Evolutionary conservation across 371 early-diverging fungal species (phyloP).

Genomic region (Mortierella sp.): DNA sequence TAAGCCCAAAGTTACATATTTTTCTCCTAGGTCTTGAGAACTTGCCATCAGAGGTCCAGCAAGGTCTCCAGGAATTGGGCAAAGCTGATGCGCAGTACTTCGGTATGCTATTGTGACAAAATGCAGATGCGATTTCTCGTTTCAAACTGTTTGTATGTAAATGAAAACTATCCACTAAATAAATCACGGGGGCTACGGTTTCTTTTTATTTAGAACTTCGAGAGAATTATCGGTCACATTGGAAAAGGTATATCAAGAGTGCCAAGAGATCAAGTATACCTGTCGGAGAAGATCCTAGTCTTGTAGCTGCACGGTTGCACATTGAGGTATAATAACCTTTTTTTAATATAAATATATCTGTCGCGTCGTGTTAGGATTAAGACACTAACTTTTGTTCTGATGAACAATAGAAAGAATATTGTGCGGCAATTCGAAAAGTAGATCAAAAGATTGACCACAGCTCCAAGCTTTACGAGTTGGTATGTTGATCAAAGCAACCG

Average conservation of each 20-base stretch:
- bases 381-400: neutral
- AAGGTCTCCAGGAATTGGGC: slow-evolving; percentile 49
- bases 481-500: neutral
- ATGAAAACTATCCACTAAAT: neutral
- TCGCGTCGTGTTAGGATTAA: neutral
- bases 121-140: neutral
- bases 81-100: slow-evolving; percentile 47
- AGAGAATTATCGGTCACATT: slow-evolving; percentile 39
- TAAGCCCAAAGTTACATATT: neutral
- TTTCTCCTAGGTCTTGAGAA: slow-evolving; percentile 42
- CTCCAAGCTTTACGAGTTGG: slow-evolving; percentile 45
- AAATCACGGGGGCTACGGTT: too few relatives aligned
- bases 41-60: slow-evolving; percentile 53
- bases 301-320: slow-evolving; percentile 35
- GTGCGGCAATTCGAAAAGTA: slow-evolving; percentile 44
- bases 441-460: slow-evolving; percentile 51
- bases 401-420: slow-evolving; percentile 35
- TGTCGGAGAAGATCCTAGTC: slow-evolving; percentile 28
- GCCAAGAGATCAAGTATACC: slow-evolving; percentile 46
- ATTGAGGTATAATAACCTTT: slow-evolving; percentile 35
- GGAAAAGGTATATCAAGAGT: slow-evolving; percentile 51
- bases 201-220: slow-evolving; percentile 26
- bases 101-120: slow-evolving; percentile 21
- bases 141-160: neutral
- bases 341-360: neutral